phyloP scores from a whole-genome alignment of 768 basidiomycete genomes.

The Melanogaster broomeanus region DNA sequence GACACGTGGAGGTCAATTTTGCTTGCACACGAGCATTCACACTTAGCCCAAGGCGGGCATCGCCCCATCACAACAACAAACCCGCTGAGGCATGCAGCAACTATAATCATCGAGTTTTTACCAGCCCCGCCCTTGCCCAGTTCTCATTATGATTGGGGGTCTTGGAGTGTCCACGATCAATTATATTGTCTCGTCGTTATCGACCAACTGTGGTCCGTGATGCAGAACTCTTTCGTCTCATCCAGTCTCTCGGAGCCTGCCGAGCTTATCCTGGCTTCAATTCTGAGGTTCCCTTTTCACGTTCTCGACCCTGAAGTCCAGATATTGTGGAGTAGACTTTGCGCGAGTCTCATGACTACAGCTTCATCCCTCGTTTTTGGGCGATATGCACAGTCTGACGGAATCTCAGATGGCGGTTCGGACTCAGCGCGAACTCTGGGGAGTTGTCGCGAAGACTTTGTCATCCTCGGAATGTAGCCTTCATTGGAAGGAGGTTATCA shows the following conservation, averaged over 20 bases:
- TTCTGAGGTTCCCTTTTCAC: conserved; percentile 46
- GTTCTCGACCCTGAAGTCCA: conserved; percentile 41
- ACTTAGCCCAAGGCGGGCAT: conserved; percentile 40
- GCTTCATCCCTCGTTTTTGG: conserved; percentile 43
- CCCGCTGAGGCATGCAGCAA: conserved; percentile 36
- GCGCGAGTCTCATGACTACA: conserved; percentile 45
- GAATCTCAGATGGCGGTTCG: conserved; percentile 23
- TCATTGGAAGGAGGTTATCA: conserved; percentile 43
- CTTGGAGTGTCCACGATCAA: conserved; percentile 33
- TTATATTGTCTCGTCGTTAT: conserved; percentile 40
- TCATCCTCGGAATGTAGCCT: conserved; percentile 22
- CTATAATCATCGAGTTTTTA: conserved; percentile 40
- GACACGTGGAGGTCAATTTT: conserved; percentile 58
- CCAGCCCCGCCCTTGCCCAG: conserved; percentile 5
- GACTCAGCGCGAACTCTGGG: conserved; percentile 48
- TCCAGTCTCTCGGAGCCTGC: conserved; percentile 45
- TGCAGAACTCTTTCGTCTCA: conserved; percentile 48
- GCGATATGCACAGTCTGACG: conserved; percentile 31
- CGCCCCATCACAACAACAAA: conserved; percentile 37
- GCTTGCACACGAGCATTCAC: conserved; percentile 48
- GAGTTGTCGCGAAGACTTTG: conserved; percentile 39
- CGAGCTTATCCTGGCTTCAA: conserved; percentile 44
- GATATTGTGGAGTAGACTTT: conserved; percentile 49
- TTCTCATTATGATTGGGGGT: conserved; percentile 17
- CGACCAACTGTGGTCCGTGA: conserved; percentile 50